Evolutionary conservation across 2,329 filamentous ascomycete species (phyloP), one percentile per base, ranked within the genome.

Genomic region (Leptographium procerum): DNA sequence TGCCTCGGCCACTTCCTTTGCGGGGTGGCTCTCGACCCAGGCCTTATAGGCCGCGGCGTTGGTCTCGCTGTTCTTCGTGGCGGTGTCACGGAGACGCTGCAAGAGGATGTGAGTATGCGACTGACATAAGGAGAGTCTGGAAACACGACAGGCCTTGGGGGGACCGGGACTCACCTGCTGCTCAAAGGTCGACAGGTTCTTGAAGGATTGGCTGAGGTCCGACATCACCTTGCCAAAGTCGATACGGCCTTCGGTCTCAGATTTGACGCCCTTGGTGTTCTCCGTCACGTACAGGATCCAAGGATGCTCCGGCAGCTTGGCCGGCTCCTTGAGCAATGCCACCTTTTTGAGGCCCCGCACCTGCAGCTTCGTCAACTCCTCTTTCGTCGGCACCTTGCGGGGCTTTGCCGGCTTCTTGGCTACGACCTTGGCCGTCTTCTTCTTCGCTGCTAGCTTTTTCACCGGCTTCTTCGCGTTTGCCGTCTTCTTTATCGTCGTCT

Each of bases 21-120:
- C 67, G 4, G 73, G 66, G 63, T 75, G 66, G 31, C 67, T 69
- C 60, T 75, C 69, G n/a, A 82, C 66, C 80, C 80, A 83, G 19
- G 71, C 68, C 68, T 75, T 72, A 65, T 71, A 71, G 22, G 66
- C 64, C 10, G 66, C 70, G 10, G 67, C 64, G 65, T 80, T 80
- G 64, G 64, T 61, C 24, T 65, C 62, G 53, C 68, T 69, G 70
- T 82, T 81, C 62, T 72, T 62, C 2, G 66, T 58, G 31, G 67
- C 70, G 14, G 45, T 64, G 26, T 66, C 63, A n/a, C 67, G 47
- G 29, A 80, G 68, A 47, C 64, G 67, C 75, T 79, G 57, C 14
- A 14, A 7, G 11, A 48, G 3, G 6, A 26, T 16, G 6, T 5
- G 34, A 26, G 14, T 7, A 43, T 19, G 34, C 4, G 28, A 16